Evolutionary conservation across 768 basidiomycete genomes (phyloP).

Genomic region (Clitopilus hobsonii): DNA sequence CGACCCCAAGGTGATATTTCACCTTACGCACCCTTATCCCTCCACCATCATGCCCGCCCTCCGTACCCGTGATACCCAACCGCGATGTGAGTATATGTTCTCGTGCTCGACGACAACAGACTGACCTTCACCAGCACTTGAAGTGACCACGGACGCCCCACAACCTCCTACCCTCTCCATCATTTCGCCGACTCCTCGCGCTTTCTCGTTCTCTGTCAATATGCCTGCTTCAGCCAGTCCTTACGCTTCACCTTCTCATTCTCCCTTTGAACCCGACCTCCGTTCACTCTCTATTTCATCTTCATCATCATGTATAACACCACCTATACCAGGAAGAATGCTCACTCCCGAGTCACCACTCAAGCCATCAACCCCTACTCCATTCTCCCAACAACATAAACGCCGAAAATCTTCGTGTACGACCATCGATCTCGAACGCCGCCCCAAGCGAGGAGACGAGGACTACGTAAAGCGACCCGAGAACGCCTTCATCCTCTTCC

Average conservation of each 20-base stretch:
- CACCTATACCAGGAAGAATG: slow-evolving; percentile 22
- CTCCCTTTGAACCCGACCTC: slow-evolving; percentile 74
- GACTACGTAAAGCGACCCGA: slow-evolving; percentile 83
- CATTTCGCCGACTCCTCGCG: slow-evolving; percentile 68
- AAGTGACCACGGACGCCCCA: slow-evolving; percentile 65
- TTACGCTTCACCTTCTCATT: slow-evolving; percentile 60
- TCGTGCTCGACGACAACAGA: slow-evolving; percentile 4
- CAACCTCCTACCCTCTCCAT: slow-evolving; percentile 52
- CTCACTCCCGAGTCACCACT: slow-evolving; percentile 39
- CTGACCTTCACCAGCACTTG: slow-evolving; percentile 48
- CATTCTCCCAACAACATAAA: slow-evolving; percentile 31
- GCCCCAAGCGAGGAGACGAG: slow-evolving; percentile 70
- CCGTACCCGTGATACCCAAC: slow-evolving; percentile 72
- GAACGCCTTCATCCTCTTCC: slow-evolving; percentile 84
- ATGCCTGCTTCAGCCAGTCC: slow-evolving; percentile 65
- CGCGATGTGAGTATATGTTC: slow-evolving; percentile 33
- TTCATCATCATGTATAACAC: slow-evolving; percentile 32
- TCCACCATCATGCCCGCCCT: slow-evolving; percentile 64
- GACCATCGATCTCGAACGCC: slow-evolving; percentile 43
- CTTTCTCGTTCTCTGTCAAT: slow-evolving; percentile 61
- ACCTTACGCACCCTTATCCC: slow-evolving; percentile 23
- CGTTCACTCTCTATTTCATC: slow-evolving; percentile 39
- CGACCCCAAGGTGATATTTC: slow-evolving; percentile 16
- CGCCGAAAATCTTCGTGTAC: slow-evolving; percentile 50
- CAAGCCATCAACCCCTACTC: slow-evolving; percentile 28